A percentile compares a stretch with the other conserved stretches of the same genome.
phyloP scores from a whole-genome alignment of 2,329 filamentous ascomycete species.

The Pseudogymnoascus verrucosus region DNA sequence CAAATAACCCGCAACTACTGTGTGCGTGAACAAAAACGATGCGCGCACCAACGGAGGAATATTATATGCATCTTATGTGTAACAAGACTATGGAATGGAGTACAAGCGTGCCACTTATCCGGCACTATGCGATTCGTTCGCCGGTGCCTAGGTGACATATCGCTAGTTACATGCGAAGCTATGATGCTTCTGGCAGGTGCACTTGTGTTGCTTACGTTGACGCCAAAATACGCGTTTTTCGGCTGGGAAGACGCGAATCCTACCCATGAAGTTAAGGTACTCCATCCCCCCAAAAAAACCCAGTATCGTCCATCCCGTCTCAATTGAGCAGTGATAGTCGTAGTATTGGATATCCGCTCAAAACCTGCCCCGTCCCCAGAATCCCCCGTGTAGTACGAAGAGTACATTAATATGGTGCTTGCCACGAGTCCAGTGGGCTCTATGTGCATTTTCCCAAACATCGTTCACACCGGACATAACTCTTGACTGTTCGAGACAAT shows the following conservation, averaged over 20 bases:
- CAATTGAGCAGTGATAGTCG: neutral
- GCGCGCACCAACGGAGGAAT: neutral
- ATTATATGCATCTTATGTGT: neutral
- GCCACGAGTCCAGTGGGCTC: neutral
- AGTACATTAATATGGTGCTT: neutral
- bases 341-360: neutral
- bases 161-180: neutral
- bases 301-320: neutral
- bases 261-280: neutral
- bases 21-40: neutral
- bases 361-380: neutral
- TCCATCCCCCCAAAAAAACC: neutral
- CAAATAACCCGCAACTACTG: neutral
- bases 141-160: neutral
- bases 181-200: neutral
- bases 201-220: neutral
- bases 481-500: neutral
- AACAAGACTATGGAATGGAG: neutral
- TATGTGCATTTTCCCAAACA: neutral
- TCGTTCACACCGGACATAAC: neutral
- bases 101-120: neutral
- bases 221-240: neutral
- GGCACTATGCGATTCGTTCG: neutral
- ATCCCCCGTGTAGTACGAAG: neutral
- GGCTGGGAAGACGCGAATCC: neutral